A percentile compares a stretch with the other conserved stretches of the same genome.
Evolutionary conservation across 495 filamentous ascomycete genomes (phyloP).

Genomic region (Clohesyomyces aquaticus): DNA sequence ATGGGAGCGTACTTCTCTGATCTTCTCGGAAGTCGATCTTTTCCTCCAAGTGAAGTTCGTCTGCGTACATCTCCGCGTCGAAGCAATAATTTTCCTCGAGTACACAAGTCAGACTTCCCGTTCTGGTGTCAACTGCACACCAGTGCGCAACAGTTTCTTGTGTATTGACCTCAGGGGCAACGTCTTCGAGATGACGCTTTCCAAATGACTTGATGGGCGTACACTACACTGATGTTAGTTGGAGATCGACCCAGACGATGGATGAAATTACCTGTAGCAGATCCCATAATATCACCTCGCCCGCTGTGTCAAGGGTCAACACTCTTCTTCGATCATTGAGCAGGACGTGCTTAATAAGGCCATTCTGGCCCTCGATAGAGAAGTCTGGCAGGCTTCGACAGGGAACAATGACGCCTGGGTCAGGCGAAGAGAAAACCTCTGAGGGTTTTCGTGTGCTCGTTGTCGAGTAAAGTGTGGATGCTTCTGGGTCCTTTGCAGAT

Average conservation of each 20-base stretch:
- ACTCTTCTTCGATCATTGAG: conserved; percentile 89
- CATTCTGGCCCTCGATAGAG: conserved; percentile 90
- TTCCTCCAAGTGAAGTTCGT: conserved; percentile 75
- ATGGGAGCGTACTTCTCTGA: conserved; percentile 75
- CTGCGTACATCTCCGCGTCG: conserved; percentile 95
- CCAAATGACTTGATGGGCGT: conserved; percentile 83
- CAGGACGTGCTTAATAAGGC: conserved; percentile 88
- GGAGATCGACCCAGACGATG: neutral
- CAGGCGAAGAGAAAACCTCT: conserved; percentile 31
- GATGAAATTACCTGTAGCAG: conserved; percentile 68
- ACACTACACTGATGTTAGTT: conserved; percentile 58
- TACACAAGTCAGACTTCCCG: conserved; percentile 85
- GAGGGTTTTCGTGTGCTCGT: conserved; percentile 58
- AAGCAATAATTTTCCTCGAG: conserved; percentile 96
- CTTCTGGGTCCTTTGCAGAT: conserved; percentile 55
- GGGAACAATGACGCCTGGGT: conserved; percentile 27
- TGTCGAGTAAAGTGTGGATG: conserved; percentile 54
- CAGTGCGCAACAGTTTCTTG: conserved; percentile 87
- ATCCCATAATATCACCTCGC: conserved; percentile 97
- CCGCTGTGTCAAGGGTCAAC: conserved; percentile 90
- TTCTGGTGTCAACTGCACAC: conserved; percentile 93
- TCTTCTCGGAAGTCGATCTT: conserved; percentile 83
- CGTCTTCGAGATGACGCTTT: conserved; percentile 90
- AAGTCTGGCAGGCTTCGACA: conserved; percentile 70
- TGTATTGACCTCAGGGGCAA: conserved; percentile 85